Conservation (phyloP, 495 filamentous ascomycete species). For the Cudoniella acicularis region DNA sequence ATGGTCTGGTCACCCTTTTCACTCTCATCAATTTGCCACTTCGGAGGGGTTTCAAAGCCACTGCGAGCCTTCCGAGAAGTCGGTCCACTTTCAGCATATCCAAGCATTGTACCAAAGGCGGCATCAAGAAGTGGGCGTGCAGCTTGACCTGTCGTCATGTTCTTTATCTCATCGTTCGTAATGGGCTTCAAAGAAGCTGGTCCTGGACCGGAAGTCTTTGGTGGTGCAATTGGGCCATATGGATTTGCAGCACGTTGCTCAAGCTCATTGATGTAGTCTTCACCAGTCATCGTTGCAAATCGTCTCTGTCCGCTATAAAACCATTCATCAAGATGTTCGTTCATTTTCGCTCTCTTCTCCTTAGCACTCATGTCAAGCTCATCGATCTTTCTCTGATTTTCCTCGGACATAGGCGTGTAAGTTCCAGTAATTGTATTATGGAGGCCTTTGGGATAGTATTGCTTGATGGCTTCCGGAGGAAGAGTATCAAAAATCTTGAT, state of each 20-base stretch:
- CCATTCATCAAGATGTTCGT: slow-evolving; percentile 8
- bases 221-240: slow-evolving; percentile 11
- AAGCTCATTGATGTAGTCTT: slow-evolving; percentile 10
- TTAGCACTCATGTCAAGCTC: neutral
- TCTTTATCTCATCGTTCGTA: slow-evolving; percentile 30
- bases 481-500: slow-evolving; percentile 15
- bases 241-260: neutral
- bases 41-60: slow-evolving; percentile 21
- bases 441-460: slow-evolving; percentile 22
- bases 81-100: slow-evolving; percentile 20
- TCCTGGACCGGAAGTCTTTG: neutral
- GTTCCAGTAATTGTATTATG: slow-evolving; percentile 12
- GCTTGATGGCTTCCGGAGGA: neutral
- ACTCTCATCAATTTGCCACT: slow-evolving; percentile 25
- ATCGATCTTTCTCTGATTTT: neutral
- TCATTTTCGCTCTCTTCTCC: neutral
- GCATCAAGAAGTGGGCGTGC: slow-evolving; percentile 36
- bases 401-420: neutral
- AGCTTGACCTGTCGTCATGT: slow-evolving; percentile 29
- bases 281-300: slow-evolving; percentile 2
- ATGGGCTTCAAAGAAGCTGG: slow-evolving; percentile 3
- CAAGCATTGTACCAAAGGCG: slow-evolving; percentile 32
- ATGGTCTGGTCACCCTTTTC: slow-evolving; percentile 31
- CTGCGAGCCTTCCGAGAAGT: slow-evolving; percentile 8
- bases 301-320: slow-evolving; percentile 18